These are phyloP conservation scores for Salix suchowensis DNA, from an alignment of 345 rosid species.

Conservation along the genomic window DNA sequence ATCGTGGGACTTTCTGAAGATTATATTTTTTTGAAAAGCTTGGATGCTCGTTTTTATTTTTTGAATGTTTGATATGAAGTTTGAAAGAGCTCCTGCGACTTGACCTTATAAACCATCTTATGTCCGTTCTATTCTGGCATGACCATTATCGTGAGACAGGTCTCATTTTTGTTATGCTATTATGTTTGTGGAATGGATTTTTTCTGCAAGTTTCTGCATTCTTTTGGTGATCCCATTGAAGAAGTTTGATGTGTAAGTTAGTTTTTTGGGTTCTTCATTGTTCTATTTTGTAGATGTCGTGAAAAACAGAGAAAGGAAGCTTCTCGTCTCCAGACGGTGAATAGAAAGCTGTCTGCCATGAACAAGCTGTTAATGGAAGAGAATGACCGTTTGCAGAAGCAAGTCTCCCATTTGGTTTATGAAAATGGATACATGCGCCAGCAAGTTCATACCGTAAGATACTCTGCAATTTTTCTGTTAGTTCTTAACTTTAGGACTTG, in stretches of 20 bases:
- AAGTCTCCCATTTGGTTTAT: slow-evolving; percentile 89
- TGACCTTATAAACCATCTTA: neutral
- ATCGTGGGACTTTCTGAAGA: neutral
- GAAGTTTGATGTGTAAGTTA: neutral
- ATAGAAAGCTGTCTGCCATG: slow-evolving; percentile 85
- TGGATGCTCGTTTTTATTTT: neutral
- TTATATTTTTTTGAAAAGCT: neutral
- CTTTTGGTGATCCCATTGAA: neutral
- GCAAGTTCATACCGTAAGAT: slow-evolving; percentile 63
- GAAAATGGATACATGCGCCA: slow-evolving; percentile 85
- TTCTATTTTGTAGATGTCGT: slow-evolving; percentile 52
- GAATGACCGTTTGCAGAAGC: slow-evolving; percentile 96
- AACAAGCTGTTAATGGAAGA: slow-evolving; percentile 97
- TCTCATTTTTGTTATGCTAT: neutral
- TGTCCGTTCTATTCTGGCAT: neutral
- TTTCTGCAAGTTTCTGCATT: neutral
- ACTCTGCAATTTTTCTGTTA: neutral
- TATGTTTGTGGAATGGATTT: neutral
- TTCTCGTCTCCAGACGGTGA: slow-evolving; percentile 83
- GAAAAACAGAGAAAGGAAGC: slow-evolving; percentile 98
- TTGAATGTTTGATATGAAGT: neutral
- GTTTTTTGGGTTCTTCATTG: neutral
- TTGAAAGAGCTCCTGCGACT: neutral
- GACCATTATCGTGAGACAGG: neutral
- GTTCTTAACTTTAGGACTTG: neutral